A percentile compares a stretch with the other conserved stretches of the same genome.
phyloP scores from a whole-genome alignment of 2,329 filamentous ascomycete genomes.

The Phialophora expanda region DNA sequence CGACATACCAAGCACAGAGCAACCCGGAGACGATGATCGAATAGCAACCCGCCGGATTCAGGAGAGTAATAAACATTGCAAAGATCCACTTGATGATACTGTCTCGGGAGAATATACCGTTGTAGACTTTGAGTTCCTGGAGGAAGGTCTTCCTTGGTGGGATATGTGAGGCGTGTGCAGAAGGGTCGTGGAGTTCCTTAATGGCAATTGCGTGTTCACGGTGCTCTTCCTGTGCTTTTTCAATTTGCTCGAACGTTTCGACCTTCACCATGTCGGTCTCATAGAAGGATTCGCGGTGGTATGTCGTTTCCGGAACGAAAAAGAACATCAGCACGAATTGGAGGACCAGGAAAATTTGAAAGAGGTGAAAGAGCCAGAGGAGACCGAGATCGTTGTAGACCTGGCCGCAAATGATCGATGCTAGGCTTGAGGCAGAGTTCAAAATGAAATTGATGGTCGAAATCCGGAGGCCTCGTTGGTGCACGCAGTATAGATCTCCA shows the following conservation, averaged over 20 bases:
- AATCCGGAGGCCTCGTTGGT: conserved; percentile 31
- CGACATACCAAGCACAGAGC: conserved; percentile 40
- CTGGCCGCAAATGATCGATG: conserved; percentile 45
- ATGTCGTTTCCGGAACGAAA: conserved; percentile 41
- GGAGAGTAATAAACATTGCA: conserved; percentile 42
- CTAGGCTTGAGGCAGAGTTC: conserved; percentile 30
- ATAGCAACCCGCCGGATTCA: conserved; percentile 43
- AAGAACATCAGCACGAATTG: conserved; percentile 40
- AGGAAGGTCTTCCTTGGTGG: conserved; percentile 34
- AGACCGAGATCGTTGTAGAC: conserved; percentile 34
- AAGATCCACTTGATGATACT: conserved; percentile 40
- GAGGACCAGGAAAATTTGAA: conserved; percentile 38
- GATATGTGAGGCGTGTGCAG: not conserved
- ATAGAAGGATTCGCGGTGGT: conserved; percentile 35
- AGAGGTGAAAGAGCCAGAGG: conserved; percentile 35
- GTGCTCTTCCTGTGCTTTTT: conserved; percentile 15
- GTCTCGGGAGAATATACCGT: conserved; percentile 32
- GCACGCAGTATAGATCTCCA: conserved; percentile 48
- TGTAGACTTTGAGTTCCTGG: conserved; percentile 36
- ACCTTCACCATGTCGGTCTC: conserved; percentile 34
- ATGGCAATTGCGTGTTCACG: conserved; percentile 19
- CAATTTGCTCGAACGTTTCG: conserved; percentile 21
- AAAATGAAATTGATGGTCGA: conserved; percentile 28
- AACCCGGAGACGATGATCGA: conserved; percentile 31
- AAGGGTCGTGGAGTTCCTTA: conserved; percentile 16